Base-by-base conservation (phyloP, 768 basidiomycete species). In the Austroboletus eburneus region DNA sequence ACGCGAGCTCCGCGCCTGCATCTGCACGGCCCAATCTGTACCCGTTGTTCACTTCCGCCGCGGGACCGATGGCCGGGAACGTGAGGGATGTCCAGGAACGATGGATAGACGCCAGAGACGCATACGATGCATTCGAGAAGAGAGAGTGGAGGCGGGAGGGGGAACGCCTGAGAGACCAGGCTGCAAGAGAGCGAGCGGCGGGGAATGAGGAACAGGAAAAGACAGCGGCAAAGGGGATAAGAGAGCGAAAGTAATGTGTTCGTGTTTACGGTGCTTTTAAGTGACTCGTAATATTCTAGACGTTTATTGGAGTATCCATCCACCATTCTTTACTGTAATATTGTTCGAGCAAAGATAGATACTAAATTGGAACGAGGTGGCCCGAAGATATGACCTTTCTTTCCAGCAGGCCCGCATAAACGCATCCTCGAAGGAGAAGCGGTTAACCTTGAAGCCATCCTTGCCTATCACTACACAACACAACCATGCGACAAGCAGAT, bases 31-130 rank as follows among this genome's bases (percentile, higher is more conserved):
- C 87, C 3, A 91, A 93, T 63, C 67, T 76, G 14, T 79, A 80
- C 53, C 70, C 79, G 0, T 68, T 94, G 16, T 81, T 91, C 57
- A 77, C 84, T 2, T 78, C 76, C 12, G 84, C 87, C 3, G 73
- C 75, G 14, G 82, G 82, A 0, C 63, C 73, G 2, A 60, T 82
- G 48, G 66, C 69, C 42, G 77, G 75, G 25, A 72, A 74, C 52
- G 74, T 90, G 12, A 69, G 79, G 18, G 91, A 93, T 57, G 80
- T 94, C 6, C 93, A 97, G 64, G 94, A 97, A 62, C 72, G 93
- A 35, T 98, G 94, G 93, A 66, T 95, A n/a, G 91, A 96, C 56
- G 79, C 81, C 6, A 77, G 75, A 51, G 87, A 90, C 22, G 78
- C 77, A 37, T 96, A 82, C 68, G 93, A 96, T 64, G 85, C 83